Conservation (phyloP, 2,329 filamentous ascomycete species). For the Penicillium sp. region DNA sequence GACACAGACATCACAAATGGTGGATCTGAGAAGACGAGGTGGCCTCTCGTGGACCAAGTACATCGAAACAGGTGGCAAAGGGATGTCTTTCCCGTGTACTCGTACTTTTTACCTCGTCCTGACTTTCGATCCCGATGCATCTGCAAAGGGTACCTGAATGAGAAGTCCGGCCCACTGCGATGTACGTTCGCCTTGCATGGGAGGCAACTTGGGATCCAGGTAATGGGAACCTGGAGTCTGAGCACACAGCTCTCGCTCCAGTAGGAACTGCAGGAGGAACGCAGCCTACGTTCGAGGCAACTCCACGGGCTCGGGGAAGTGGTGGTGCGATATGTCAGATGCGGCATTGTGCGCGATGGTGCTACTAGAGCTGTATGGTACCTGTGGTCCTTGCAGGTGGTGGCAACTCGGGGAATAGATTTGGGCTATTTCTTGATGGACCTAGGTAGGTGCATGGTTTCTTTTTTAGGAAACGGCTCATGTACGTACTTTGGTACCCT, state of each 20-base stretch:
- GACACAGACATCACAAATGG: background rate
- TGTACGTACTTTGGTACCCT: background rate
- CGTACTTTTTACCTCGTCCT: background rate
- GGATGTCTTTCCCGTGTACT: background rate
- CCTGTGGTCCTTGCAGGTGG: conserved; percentile 22
- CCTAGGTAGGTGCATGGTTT: background rate
- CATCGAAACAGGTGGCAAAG: background rate
- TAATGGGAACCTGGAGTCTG: conserved; percentile 12
- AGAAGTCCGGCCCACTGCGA: background rate
- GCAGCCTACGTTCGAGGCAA: conserved; percentile 6
- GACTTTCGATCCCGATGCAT: conserved; percentile 4
- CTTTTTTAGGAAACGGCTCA: background rate
- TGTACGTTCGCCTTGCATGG: conserved; percentile 23
- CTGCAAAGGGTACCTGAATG: conserved; percentile 20
- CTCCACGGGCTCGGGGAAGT: conserved; percentile 18
- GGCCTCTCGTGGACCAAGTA: background rate
- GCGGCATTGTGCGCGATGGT: conserved; percentile 15
- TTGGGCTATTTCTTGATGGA: background rate
- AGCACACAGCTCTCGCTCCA: background rate
- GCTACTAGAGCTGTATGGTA: conserved; percentile 19
- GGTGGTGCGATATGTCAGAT: conserved; percentile 20
- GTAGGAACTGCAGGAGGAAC: conserved; percentile 4
- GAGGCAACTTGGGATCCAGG: conserved; percentile 19
- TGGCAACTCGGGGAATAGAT: conserved; percentile 20
- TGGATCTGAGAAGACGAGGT: background rate